Percentiles rank a stretch among this genome's conserved stretches.
These are phyloP conservation scores for Histomonas meleagridis DNA, from an alignment of 208 protist genomes.

Conservation along the genomic window DNA sequence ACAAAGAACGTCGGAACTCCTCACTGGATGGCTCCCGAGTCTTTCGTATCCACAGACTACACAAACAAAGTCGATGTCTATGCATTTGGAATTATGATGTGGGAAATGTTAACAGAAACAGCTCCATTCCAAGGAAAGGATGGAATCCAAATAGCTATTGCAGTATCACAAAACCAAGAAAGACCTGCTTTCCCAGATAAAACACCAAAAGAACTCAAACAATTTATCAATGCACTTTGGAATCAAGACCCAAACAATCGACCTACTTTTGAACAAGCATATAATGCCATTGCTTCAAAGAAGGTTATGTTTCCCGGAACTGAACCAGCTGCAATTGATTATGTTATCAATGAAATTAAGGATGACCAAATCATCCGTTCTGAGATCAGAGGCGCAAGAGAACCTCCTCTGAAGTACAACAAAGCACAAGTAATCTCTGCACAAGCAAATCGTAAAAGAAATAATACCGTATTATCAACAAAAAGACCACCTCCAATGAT, in stretches of 20 bases:
- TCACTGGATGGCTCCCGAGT: background rate
- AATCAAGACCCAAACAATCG: background rate
- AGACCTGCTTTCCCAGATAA: background rate
- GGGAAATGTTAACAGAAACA: background rate
- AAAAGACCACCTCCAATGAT: no score
- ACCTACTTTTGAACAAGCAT: background rate
- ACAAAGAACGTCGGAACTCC: background rate
- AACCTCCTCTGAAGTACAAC: background rate
- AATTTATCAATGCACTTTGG: background rate
- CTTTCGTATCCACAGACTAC: background rate
- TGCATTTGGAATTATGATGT: background rate
- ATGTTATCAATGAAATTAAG: background rate
- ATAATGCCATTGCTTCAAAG: background rate
- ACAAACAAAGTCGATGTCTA: constrained; percentile 7
- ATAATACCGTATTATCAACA: no score
- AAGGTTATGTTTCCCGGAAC: background rate
- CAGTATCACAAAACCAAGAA: background rate
- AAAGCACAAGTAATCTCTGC: background rate
- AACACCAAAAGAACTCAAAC: background rate
- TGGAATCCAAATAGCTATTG: background rate
- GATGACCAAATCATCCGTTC: background rate
- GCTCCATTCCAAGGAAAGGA: background rate
- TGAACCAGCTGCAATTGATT: background rate
- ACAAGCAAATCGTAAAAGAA: background rate
- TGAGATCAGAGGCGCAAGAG: background rate